Percentiles rank a stretch among this genome's conserved stretches.
These are phyloP conservation scores for Stephanodiscus triporus DNA, from an alignment of 108 stramenopile genomes.

Conservation along the genomic window DNA sequence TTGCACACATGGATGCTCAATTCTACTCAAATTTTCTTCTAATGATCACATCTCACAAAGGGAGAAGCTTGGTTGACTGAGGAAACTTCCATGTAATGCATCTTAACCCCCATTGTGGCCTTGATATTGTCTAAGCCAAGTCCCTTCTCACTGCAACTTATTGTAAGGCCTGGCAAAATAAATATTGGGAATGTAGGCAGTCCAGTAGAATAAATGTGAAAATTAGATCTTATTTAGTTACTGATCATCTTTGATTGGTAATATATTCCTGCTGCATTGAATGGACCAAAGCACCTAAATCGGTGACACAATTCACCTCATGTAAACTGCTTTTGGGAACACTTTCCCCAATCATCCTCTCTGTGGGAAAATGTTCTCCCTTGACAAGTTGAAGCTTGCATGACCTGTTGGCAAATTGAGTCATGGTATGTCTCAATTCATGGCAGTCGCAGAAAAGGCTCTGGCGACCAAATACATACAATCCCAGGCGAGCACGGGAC, in stretches of 20 bases:
- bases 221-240: background rate
- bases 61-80: too few species aligned
- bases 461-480: constrained; percentile 91
- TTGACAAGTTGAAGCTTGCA: constrained; percentile 72
- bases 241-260: background rate
- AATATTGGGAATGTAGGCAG: background rate
- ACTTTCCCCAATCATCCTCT: constrained; percentile 56
- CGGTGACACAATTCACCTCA: constrained; percentile 72
- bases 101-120: too few species aligned
- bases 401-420: constrained; percentile 58
- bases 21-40: too few species aligned
- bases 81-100: too few species aligned
- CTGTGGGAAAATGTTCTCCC: constrained; percentile 65
- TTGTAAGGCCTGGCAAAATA: too few species aligned
- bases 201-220: background rate
- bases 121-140: too few species aligned
- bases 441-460: constrained; percentile 70
- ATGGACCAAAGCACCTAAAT: constrained; percentile 82
- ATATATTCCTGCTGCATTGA: constrained; percentile 66
- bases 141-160: too few species aligned
- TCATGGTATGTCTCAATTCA: constrained; percentile 76
- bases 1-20: too few species aligned
- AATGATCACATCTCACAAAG: too few species aligned
- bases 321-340: constrained; percentile 55
- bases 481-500: constrained; percentile 94